These are phyloP conservation scores for Rhamnella rubrinervis DNA, from an alignment of 331 rosid genomes.

Conservation along the genomic window DNA sequence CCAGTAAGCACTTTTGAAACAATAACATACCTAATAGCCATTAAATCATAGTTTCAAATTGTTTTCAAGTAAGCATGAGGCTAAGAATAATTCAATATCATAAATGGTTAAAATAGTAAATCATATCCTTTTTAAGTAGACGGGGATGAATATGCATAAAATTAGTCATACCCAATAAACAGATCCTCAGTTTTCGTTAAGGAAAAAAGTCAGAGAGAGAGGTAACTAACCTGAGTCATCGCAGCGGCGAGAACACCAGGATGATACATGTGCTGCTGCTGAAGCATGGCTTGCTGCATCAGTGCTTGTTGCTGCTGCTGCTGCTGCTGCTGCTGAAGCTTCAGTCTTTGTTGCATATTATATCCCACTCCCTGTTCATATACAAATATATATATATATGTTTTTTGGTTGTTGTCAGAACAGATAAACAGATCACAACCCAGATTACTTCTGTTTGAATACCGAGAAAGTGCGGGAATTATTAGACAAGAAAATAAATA, in stretches of 20 bases:
- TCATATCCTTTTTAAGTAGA: neutral
- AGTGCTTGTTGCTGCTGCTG: constrained; percentile 52
- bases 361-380: constrained; percentile 3
- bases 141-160: neutral
- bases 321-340: constrained; percentile 50
- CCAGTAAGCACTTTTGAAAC: too few species aligned
- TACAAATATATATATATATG: too few species aligned
- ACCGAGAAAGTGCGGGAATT: constrained; percentile 6
- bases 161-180: neutral
- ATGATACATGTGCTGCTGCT: constrained; percentile 72
- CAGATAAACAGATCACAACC: constrained; percentile 13
- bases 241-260: constrained; percentile 78
- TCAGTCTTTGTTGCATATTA: constrained; percentile 69
- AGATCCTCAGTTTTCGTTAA: neutral
- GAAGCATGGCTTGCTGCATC: constrained; percentile 75
- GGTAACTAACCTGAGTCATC: constrained; percentile 53
- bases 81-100: too few species aligned
- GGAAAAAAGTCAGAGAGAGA: neutral
- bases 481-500: neutral
- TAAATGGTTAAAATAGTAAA: too few species aligned
- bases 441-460: constrained; percentile 12
- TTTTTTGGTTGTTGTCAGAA: neutral
- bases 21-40: too few species aligned
- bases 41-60: too few species aligned
- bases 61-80: too few species aligned